Percentiles rank a stretch among this genome's conserved stretches.
These are phyloP conservation scores for Alternaria sp. DNA, from an alignment of 2,329 filamentous ascomycete species.

Conservation along the genomic window DNA sequence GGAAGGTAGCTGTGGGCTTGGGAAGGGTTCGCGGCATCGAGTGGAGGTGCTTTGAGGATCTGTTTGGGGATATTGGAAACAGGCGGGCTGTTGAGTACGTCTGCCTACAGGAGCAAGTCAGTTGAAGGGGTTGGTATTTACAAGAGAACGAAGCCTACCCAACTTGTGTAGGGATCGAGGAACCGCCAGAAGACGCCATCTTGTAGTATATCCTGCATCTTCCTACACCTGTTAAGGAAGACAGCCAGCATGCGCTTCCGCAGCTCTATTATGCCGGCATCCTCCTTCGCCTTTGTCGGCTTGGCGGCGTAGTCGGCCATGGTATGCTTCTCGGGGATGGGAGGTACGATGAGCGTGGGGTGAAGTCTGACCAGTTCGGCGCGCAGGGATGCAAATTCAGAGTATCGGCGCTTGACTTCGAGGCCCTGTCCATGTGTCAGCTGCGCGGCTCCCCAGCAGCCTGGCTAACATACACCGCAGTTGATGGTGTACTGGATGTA, in stretches of 20 bases:
- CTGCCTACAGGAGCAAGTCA: conserved; percentile 66
- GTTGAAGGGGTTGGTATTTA: background rate
- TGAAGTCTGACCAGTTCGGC: conserved; percentile 89
- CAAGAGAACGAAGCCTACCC: conserved; percentile 65
- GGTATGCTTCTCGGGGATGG: conserved; percentile 97
- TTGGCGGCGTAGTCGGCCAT: conserved; percentile 99
- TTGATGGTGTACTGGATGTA: conserved; percentile 98
- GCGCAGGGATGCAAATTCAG: conserved; percentile 91
- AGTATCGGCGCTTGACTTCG: conserved; percentile 93
- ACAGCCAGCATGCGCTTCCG: conserved; percentile 96
- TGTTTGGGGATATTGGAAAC: conserved; percentile 92
- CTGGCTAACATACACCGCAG: conserved; percentile 72
- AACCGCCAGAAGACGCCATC: conserved; percentile 99
- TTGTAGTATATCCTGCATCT: conserved; percentile 88
- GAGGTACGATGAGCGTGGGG: conserved; percentile 92
- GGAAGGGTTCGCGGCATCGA: conserved; percentile 91
- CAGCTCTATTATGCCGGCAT: conserved; percentile 94
- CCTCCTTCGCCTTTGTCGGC: conserved; percentile 96
- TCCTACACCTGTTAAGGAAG: conserved; percentile 90
- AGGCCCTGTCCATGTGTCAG: conserved; percentile 70
- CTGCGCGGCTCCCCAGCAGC: background rate
- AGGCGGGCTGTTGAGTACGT: conserved; percentile 92
- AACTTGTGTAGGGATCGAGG: conserved; percentile 96
- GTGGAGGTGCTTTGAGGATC: conserved; percentile 90
- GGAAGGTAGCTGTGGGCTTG: conserved; percentile 87